phyloP scores from a whole-genome alignment of 1,284 basidiomycete species.

The Cutaneotrichosporon spelunceum region DNA sequence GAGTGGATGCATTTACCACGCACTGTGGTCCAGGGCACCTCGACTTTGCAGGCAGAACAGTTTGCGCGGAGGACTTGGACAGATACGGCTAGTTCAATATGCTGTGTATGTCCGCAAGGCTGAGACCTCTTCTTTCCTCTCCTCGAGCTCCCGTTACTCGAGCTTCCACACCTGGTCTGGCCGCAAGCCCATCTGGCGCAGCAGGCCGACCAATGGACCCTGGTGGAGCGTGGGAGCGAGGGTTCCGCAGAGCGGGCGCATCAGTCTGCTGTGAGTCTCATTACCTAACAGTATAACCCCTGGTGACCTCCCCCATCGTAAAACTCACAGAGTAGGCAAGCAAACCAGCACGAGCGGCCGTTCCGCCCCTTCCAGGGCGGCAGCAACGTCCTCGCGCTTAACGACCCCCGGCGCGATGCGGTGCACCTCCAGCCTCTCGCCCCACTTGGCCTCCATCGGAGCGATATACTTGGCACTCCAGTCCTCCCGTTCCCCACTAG shows the following conservation, averaged over 20 bases:
- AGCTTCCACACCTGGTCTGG: conserved; percentile 42
- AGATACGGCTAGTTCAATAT: background rate
- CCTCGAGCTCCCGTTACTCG: conserved; percentile 24
- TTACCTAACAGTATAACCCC: no score
- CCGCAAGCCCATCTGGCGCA: conserved; percentile 40
- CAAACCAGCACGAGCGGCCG: conserved; percentile 43
- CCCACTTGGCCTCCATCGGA: conserved; percentile 29
- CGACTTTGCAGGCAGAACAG: no score
- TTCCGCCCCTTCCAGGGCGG: conserved; percentile 14
- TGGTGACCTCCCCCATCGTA: no score
- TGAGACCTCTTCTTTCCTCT: no score
- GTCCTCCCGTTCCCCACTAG: conserved; percentile 6
- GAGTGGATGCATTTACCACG: no score
- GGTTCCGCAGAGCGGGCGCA: conserved; percentile 42
- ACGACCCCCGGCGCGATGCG: conserved; percentile 20
- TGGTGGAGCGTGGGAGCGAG: conserved; percentile 41
- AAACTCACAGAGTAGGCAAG: conserved; percentile 40
- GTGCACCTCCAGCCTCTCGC: conserved; percentile 17
- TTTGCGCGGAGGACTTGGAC: no score
- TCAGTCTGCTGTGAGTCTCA: conserved; percentile 29
- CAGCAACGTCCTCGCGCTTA: conserved; percentile 2
- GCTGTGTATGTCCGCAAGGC: background rate
- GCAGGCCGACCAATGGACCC: conserved; percentile 39
- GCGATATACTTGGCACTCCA: conserved; percentile 23
- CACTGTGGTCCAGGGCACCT: no score